Conservation (phyloP, 208 protist species). For the Wallacemonas sp. region DNA sequence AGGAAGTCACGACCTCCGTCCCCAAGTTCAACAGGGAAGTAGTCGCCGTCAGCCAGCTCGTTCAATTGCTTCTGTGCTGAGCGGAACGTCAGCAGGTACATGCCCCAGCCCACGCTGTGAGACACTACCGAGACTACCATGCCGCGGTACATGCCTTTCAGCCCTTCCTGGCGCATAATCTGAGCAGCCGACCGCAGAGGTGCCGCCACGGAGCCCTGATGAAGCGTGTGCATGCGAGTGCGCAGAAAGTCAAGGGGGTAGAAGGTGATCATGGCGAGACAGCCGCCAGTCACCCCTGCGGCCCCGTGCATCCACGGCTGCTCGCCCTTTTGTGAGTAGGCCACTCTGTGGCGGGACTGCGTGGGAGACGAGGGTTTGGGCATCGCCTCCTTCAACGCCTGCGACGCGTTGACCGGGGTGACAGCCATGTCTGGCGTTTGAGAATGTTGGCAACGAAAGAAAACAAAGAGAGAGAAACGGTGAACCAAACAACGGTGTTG, state of each 20-base stretch:
- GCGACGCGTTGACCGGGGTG: neutral
- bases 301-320: constrained; percentile 71
- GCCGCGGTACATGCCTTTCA: constrained; percentile 78
- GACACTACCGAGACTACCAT: constrained; percentile 64
- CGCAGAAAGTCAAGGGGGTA: constrained; percentile 86
- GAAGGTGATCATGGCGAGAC: constrained; percentile 67
- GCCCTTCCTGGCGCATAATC: constrained; percentile 60
- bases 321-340: constrained; percentile 8
- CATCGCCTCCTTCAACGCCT: neutral
- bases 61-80: constrained; percentile 44
- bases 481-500: too few relatives aligned
- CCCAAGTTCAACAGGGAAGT: neutral
- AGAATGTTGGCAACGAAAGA: neutral
- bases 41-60: constrained; percentile 14
- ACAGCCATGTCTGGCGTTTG: neutral
- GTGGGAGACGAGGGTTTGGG: too few relatives aligned
- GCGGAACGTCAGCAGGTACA: constrained; percentile 78
- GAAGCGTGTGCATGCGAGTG: constrained; percentile 77
- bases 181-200: constrained; percentile 43
- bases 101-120: constrained; percentile 74
- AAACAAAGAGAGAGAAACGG: neutral
- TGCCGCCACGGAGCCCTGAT: constrained; percentile 36
- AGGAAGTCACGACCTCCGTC: constrained; percentile 45
- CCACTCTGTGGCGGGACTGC: neutral
- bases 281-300: constrained; percentile 66